Base-by-base conservation (phyloP, 768 basidiomycete genomes). In the Termitomyces sp. region DNA sequence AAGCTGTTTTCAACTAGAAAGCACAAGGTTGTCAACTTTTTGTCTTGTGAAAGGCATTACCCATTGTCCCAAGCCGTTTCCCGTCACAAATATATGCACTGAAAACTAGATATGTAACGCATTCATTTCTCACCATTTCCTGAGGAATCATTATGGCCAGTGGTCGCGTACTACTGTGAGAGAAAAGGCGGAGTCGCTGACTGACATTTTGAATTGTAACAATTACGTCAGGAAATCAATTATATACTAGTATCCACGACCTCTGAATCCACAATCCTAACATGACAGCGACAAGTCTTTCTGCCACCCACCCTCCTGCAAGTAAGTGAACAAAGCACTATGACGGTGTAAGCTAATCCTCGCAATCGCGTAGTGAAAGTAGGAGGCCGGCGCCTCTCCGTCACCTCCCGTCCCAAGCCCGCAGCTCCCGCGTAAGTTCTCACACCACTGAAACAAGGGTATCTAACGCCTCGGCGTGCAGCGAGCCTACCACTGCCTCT, bases 361-460 rank as follows among this genome's bases (percentile, higher is more conserved):
- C 7, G 35, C n/a, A 14, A n/a, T 23, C 12, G 23, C 16, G 26
- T 30, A 79, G 77, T 78, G 59, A 78, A 78, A 69, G 82, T 83
- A 14, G 82, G 76, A 36, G 81, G 82, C 30, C 77, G 83, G 49
- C 77, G 83, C 14, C 75, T 80, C 43, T 84, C 83, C 23, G 62
- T 75, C 32, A 74, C 73, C 40, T 65, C 75, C 1, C 80, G 70
- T 63, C 75, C 71, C 57, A 81, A 68, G 63, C 61, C 72, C 14
- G 74, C 73, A 53, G 61, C 59, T 3, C 51, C 68, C 18, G 57
- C 69, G 80, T 81, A 63, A 50, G 75, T 69, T 28, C 40, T 20
- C n/a, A 48, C 10, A 18, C 23, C 26, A 23, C 26, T 13, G 14
- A 13, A 26, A 32, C 26, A 3, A 40, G 35, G 13, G 20, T 13